A percentile compares a stretch with the other conserved stretches of the same genome.
Evolutionary conservation across 495 filamentous ascomycete species (phyloP).

Genomic region (Aspergillus heteromorphus): DNA sequence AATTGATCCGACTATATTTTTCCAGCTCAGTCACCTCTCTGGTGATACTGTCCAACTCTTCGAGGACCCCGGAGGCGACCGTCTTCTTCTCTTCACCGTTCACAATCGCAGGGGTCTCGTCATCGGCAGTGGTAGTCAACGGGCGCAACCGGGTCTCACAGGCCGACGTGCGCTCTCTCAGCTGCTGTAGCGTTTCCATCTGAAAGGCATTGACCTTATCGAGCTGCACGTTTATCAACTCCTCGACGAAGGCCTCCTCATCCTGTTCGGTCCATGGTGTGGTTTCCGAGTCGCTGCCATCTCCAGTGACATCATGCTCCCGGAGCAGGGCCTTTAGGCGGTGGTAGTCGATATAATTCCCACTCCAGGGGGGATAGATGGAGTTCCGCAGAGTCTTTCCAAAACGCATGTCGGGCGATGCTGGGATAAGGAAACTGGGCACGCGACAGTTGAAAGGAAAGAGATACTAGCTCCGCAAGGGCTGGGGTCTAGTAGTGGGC

Average conservation of each 20-base stretch:
- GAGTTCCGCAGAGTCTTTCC: constrained; percentile 77
- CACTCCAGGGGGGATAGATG: constrained; percentile 83
- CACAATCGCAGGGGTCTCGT: constrained; percentile 21
- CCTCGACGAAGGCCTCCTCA: constrained; percentile 88
- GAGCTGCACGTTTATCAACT: constrained; percentile 87
- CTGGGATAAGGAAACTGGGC: not conserved
- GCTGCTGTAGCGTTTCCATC: constrained; percentile 60
- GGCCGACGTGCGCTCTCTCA: constrained; percentile 61
- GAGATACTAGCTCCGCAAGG: constrained; percentile 4
- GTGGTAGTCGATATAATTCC: constrained; percentile 88
- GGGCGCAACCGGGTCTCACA: constrained; percentile 49
- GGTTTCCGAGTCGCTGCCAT: constrained; percentile 46
- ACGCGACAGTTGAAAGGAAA: constrained; percentile 4
- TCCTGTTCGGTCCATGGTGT: constrained; percentile 88
- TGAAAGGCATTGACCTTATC: constrained; percentile 95
- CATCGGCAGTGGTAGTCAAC: constrained; percentile 29
- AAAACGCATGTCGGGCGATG: constrained; percentile 68
- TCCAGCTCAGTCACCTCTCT: constrained; percentile 89
- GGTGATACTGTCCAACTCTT: constrained; percentile 79
- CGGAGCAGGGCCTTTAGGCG: constrained; percentile 86
- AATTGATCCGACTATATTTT: constrained; percentile 93
- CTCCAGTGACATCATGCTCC: constrained; percentile 52
- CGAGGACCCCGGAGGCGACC: constrained; percentile 62
- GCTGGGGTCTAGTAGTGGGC: not conserved
- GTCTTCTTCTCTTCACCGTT: constrained; percentile 40